phyloP scores from a whole-genome alignment of 208 protist species.

The Porcisia deanei region DNA sequence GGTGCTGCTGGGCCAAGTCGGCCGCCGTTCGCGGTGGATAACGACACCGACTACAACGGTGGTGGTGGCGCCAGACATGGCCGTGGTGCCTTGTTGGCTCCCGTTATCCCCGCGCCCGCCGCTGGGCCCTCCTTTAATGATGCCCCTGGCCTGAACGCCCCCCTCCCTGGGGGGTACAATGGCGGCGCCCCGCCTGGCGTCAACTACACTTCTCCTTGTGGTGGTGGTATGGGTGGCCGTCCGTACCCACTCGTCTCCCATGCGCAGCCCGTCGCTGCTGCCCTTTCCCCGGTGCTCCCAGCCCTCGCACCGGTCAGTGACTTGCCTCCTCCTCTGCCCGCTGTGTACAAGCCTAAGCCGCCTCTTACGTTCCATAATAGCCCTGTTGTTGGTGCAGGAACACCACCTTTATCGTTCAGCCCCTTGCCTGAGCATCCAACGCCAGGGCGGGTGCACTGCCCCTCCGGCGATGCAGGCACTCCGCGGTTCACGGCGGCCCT shows the following conservation, averaged over 20 bases:
- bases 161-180: not conserved
- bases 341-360: conserved; percentile 45
- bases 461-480: not conserved
- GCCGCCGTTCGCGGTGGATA: conserved; percentile 36
- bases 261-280: conserved; percentile 20
- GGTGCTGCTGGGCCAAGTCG: not conserved
- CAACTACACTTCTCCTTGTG: conserved; percentile 10
- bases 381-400: not conserved
- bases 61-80: conserved; percentile 17
- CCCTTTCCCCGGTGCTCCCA: conserved; percentile 30
- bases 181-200: conserved; percentile 3
- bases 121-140: conserved; percentile 3
- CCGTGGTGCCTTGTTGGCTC: conserved; percentile 14
- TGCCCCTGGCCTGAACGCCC: not conserved
- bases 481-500: conserved; percentile 7
- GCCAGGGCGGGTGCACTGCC: not conserved
- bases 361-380: conserved; percentile 38
- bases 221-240: conserved; percentile 7
- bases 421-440: conserved; percentile 8
- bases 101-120: conserved; percentile 8
- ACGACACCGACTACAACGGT: conserved; percentile 6
- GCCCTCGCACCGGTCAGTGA: conserved; percentile 24
- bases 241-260: conserved; percentile 1
- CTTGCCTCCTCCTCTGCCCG: conserved; percentile 38
- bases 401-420: not conserved